phyloP scores from a whole-genome alignment of 1,284 basidiomycete species.

The Wallemia ichthyophaga region DNA sequence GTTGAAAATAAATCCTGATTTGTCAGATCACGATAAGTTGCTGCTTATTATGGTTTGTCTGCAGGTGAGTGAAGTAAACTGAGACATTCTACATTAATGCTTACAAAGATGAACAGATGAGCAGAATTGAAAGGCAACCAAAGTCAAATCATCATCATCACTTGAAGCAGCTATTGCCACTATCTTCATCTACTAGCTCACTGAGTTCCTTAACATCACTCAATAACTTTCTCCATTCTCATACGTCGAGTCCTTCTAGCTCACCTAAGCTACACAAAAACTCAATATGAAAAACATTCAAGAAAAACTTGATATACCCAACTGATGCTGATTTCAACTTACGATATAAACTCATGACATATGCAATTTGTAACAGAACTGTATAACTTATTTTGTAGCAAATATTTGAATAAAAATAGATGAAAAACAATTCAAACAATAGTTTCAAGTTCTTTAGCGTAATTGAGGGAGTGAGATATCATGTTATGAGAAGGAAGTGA shows the following conservation, averaged over 20 bases:
- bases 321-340: too few relatives aligned
- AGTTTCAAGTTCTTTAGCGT: background rate
- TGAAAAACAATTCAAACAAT: background rate
- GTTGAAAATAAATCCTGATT: background rate
- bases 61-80: background rate
- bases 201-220: too few relatives aligned
- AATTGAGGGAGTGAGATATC: background rate
- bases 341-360: too few relatives aligned
- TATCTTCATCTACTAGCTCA: too few relatives aligned
- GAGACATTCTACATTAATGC: background rate
- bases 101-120: background rate
- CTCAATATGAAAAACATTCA: too few relatives aligned
- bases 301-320: too few relatives aligned
- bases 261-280: too few relatives aligned
- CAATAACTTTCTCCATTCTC: too few relatives aligned
- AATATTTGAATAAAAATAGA: background rate
- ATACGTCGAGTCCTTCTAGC: too few relatives aligned
- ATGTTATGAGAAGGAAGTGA: background rate
- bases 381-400: background rate
- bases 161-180: too few relatives aligned
- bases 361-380: background rate
- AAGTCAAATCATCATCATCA: background rate
- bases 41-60: background rate
- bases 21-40: background rate
- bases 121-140: background rate